A percentile compares a stretch with the other conserved stretches of the same genome.
These are phyloP conservation scores for Beta vulgaris DNA, from an alignment of 148 eudicot species.

Conservation along the genomic window DNA sequence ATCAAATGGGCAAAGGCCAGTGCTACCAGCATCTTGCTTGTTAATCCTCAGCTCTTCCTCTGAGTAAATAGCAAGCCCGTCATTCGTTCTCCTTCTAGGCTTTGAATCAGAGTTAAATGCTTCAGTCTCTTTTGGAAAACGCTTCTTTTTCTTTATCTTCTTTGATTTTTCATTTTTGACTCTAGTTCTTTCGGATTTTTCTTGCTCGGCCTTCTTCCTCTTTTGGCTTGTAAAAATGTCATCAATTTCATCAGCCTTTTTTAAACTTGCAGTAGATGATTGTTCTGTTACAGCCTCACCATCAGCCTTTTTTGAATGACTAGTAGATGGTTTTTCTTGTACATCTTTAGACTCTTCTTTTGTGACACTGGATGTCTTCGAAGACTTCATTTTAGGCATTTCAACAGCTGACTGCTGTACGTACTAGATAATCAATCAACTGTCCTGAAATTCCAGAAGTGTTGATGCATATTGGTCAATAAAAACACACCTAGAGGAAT, in stretches of 20 bases:
- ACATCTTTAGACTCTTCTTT: slow-evolving; percentile 24
- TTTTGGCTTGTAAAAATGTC: slow-evolving; percentile 57
- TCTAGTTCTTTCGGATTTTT: slow-evolving; percentile 11
- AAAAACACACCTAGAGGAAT: no score
- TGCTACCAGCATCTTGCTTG: slow-evolving; percentile 61
- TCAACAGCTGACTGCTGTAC: background rate
- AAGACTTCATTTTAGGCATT: slow-evolving; percentile 45
- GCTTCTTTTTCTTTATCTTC: slow-evolving; percentile 27
- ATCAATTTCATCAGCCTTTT: slow-evolving; percentile 38
- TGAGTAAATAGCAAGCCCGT: slow-evolving; percentile 56
- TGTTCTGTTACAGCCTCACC: slow-evolving; percentile 16
- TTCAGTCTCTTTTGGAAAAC: slow-evolving; percentile 22
- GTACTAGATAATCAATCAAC: background rate
- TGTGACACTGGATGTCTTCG: slow-evolving; percentile 20
- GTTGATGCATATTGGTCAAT: background rate
- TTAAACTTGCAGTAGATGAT: background rate
- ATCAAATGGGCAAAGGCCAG: slow-evolving; percentile 75
- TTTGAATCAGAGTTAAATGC: slow-evolving; percentile 21
- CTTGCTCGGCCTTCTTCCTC: slow-evolving; percentile 42
- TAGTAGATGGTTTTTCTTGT: slow-evolving; percentile 13
- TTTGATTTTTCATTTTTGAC: slow-evolving; percentile 25
- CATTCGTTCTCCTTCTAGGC: slow-evolving; percentile 55
- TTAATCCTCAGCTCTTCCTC: slow-evolving; percentile 66
- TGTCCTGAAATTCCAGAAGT: slow-evolving; percentile 1
- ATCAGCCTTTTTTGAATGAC: background rate